Conservation (phyloP, 2,329 filamentous ascomycete species). For the Aspergillus candidus region DNA sequence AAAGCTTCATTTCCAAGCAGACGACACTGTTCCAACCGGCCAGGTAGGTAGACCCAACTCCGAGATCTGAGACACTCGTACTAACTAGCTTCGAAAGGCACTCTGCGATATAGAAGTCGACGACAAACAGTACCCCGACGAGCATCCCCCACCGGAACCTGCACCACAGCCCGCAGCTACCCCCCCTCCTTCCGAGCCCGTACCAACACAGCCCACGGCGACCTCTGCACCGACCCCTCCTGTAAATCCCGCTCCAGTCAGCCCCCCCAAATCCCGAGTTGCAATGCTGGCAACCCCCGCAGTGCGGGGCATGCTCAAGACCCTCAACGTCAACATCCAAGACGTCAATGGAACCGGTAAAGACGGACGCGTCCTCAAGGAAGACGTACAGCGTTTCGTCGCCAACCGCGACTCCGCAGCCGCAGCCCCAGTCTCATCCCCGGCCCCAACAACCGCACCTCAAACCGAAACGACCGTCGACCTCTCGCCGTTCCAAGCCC, state of each 20-base stretch:
- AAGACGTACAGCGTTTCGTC: slow-evolving; percentile 74
- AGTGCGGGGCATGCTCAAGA: slow-evolving; percentile 79
- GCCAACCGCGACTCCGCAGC: slow-evolving; percentile 45
- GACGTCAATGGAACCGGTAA: slow-evolving; percentile 79
- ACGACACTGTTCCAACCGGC: slow-evolving; percentile 93
- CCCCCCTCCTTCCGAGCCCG: slow-evolving; percentile 11
- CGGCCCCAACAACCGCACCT: slow-evolving; percentile 20
- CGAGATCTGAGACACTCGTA: too few species aligned
- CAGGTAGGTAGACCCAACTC: slow-evolving; percentile 41
- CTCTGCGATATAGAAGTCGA: slow-evolving; percentile 93
- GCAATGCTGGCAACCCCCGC: slow-evolving; percentile 82
- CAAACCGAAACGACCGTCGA: slow-evolving; percentile 64
- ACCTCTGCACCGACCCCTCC: slow-evolving; percentile 4
- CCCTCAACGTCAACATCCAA: slow-evolving; percentile 69
- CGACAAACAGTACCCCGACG: slow-evolving; percentile 62
- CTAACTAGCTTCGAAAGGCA: slow-evolving; percentile 41
- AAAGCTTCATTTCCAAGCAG: slow-evolving; percentile 89
- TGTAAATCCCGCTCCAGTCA: slow-evolving; percentile 3
- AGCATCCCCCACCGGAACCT: slow-evolving; percentile 34
- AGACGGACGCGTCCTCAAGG: slow-evolving; percentile 85
- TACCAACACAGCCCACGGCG: slow-evolving; percentile 14
- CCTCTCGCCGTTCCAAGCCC: slow-evolving; percentile 72
- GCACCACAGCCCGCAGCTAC: slow-evolving; percentile 12
- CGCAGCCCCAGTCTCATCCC: slow-evolving; percentile 13
- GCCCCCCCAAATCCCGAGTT: slow-evolving; percentile 50